These are phyloP conservation scores for Wallacemonas sp. DNA, from an alignment of 208 protist genomes.

Conservation along the genomic window DNA sequence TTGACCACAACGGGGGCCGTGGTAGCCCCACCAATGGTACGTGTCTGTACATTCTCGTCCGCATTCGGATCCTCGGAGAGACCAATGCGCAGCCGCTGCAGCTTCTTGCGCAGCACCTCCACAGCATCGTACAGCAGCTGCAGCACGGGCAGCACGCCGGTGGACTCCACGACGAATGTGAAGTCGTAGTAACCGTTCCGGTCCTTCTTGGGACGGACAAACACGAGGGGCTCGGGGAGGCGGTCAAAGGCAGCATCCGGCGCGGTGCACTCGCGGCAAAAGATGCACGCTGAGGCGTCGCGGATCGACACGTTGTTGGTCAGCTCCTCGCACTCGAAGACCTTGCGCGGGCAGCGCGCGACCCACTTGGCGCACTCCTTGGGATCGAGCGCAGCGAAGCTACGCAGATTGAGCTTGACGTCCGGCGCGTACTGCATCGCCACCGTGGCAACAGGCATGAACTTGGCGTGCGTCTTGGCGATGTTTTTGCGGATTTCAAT, in stretches of 20 bases:
- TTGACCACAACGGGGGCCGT: conserved; percentile 85
- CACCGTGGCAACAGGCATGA: conserved; percentile 93
- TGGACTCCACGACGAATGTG: conserved; percentile 92
- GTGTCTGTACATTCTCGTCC: conserved; percentile 60
- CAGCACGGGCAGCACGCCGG: conserved; percentile 84
- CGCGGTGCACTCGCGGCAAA: conserved; percentile 93
- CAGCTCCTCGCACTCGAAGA: conserved; percentile 81
- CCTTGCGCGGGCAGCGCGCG: conserved; percentile 86
- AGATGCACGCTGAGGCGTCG: conserved; percentile 87
- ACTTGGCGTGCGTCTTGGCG: conserved; percentile 99
- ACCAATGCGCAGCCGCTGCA: conserved; percentile 65
- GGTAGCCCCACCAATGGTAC: conserved; percentile 80
- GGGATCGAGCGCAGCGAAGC: conserved; percentile 67
- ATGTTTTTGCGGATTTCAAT: conserved; percentile 94
- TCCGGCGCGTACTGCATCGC: conserved; percentile 93
- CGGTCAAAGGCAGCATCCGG: conserved; percentile 76
- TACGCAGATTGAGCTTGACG: conserved; percentile 92
- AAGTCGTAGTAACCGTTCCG: conserved; percentile 84
- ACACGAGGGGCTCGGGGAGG: conserved; percentile 82
- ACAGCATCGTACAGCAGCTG: conserved; percentile 87
- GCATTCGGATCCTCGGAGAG: conserved; percentile 72
- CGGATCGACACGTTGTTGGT: conserved; percentile 66
- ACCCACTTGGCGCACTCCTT: conserved; percentile 83
- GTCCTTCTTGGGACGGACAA: conserved; percentile 79
- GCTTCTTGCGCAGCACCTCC: conserved; percentile 79